Percentiles rank a stretch among this genome's conserved stretches.
phyloP scores from a whole-genome alignment of 768 basidiomycete species.

The Pleurotus cornucopiae region DNA sequence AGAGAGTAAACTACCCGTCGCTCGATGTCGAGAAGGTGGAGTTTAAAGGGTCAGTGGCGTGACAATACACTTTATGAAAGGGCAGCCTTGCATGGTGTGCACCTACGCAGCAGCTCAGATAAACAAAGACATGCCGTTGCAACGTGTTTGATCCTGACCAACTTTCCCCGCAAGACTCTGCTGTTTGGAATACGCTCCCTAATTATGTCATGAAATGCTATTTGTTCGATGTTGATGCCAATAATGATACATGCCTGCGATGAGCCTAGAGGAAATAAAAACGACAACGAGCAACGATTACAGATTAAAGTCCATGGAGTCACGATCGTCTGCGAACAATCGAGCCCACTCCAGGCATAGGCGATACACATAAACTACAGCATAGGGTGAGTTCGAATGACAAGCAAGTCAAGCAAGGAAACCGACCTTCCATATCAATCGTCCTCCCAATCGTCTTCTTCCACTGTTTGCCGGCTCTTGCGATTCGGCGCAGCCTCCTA shows the following conservation, averaged over 20 bases:
- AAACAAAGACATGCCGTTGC: slow-evolving; percentile 8
- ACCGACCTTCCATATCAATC: slow-evolving; percentile 89
- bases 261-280: neutral
- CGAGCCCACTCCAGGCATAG: slow-evolving; percentile 87
- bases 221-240: slow-evolving; percentile 1
- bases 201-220: neutral
- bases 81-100: neutral
- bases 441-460: slow-evolving; percentile 77
- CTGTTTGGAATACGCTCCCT: too few relatives aligned
- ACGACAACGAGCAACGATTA: slow-evolving; percentile 7
- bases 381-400: neutral
- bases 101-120: neutral
- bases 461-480: slow-evolving; percentile 92
- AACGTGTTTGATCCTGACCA: slow-evolving; percentile 11
- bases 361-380: slow-evolving; percentile 78
- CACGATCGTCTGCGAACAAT: slow-evolving; percentile 80
- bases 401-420: neutral
- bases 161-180: neutral
- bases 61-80: neutral
- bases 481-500: slow-evolving; percentile 71
- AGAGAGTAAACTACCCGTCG: neutral
- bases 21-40: neutral
- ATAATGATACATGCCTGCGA: slow-evolving; percentile 9
- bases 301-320: slow-evolving; percentile 47
- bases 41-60: neutral